Conservation (phyloP, 192 early-diverging fungal species). For the Umbelopsis isabellina region DNA sequence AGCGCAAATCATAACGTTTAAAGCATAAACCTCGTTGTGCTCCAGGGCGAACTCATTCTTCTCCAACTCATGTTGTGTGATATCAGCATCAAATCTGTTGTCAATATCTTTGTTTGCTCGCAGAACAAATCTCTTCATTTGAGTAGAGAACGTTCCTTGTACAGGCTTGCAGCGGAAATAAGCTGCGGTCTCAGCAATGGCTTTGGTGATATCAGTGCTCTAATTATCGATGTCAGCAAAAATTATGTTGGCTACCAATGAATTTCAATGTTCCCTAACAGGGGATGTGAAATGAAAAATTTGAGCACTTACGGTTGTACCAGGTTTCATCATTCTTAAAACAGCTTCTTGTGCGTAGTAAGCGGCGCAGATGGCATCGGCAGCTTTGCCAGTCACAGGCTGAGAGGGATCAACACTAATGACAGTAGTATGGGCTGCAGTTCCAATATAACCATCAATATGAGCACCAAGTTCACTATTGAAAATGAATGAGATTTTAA, state of each 20-base stretch:
- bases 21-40: conserved; percentile 71
- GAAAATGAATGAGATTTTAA: neutral
- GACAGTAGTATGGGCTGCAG: conserved; percentile 81
- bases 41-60: conserved; percentile 70
- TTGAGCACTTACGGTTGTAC: conserved; percentile 48
- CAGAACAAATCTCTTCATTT: conserved; percentile 77
- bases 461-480: conserved; percentile 83
- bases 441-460: conserved; percentile 89
- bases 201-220: conserved; percentile 58
- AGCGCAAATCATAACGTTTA: conserved; percentile 71
- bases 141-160: conserved; percentile 64
- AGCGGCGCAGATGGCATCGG: conserved; percentile 65
- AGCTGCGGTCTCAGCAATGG: conserved; percentile 59
- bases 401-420: conserved; percentile 63
- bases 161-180: conserved; percentile 72
- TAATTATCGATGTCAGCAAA: conserved; percentile 6
- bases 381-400: conserved; percentile 52
- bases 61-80: conserved; percentile 40
- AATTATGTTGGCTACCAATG: neutral
- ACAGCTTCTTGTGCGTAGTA: conserved; percentile 83
- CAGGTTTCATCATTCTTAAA: conserved; percentile 78
- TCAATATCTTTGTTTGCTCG: conserved; percentile 64
- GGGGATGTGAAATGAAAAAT: neutral
- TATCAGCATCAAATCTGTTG: conserved; percentile 62
- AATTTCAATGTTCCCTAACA: neutral